phyloP scores from a whole-genome alignment of 495 filamentous ascomycete species.

The Evernia prunastri region DNA sequence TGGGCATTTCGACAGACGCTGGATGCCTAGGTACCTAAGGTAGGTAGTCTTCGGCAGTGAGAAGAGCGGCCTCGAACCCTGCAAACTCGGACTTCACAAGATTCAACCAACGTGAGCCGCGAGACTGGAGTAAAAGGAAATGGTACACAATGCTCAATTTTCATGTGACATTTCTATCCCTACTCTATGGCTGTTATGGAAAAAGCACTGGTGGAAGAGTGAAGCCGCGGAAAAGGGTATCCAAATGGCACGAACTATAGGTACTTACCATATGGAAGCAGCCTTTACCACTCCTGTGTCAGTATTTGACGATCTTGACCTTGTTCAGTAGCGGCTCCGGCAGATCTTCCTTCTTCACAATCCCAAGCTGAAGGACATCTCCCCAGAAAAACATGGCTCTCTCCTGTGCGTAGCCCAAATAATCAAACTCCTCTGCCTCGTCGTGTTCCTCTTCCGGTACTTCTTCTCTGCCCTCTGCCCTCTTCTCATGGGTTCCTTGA shows the following conservation, averaged over 20 bases:
- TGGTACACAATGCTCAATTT: not conserved
- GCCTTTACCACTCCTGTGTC: constrained; percentile 17
- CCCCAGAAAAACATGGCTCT: constrained; percentile 90
- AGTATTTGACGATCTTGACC: constrained; percentile 59
- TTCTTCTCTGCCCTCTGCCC: constrained; percentile 18
- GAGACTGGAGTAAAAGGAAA: not conserved
- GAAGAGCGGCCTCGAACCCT: not conserved
- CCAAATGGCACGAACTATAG: not conserved
- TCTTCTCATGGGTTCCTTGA: constrained; percentile 18
- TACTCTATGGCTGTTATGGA: not conserved
- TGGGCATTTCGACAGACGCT: too few relatives aligned
- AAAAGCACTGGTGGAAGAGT: too few relatives aligned
- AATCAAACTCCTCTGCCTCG: constrained; percentile 75
- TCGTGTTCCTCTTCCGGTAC: constrained; percentile 37
- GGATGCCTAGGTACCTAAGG: too few relatives aligned
- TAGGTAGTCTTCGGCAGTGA: not conserved
- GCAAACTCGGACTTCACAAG: not conserved
- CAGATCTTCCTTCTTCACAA: constrained; percentile 66
- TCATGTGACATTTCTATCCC: not conserved
- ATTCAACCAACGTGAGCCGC: not conserved
- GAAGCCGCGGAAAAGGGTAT: not conserved
- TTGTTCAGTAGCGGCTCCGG: constrained; percentile 52
- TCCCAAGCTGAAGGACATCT: constrained; percentile 66
- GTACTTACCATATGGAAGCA: too few relatives aligned
- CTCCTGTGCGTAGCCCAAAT: constrained; percentile 84